phyloP scores from a whole-genome alignment of 495 filamentous ascomycete species.

The Aeminium ludgeri region DNA sequence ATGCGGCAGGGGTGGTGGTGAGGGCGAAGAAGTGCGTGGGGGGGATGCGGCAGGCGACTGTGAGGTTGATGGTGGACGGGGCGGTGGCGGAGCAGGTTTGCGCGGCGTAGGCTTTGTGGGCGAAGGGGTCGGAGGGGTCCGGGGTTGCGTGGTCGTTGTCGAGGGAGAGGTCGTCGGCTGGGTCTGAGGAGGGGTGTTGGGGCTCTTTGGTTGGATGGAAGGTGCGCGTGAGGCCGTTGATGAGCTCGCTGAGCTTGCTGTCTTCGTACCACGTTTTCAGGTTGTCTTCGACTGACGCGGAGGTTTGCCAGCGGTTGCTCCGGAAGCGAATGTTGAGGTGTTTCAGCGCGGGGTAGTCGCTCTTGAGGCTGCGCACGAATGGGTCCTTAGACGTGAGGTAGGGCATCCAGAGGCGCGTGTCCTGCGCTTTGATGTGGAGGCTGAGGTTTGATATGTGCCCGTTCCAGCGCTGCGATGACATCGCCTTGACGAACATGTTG shows the following conservation, averaged over 20 bases:
- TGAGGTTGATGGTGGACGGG: conserved; percentile 4
- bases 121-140: background rate
- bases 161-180: background rate
- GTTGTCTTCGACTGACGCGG: conserved; percentile 5
- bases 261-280: conserved; percentile 10
- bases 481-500: conserved; percentile 25
- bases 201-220: background rate
- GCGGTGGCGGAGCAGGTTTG: background rate
- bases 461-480: conserved; percentile 1
- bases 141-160: background rate
- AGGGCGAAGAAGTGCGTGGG: conserved; percentile 5
- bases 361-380: conserved; percentile 16
- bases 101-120: background rate
- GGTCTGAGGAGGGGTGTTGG: background rate
- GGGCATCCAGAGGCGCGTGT: conserved; percentile 24
- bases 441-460: conserved; percentile 17
- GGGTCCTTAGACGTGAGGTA: conserved; percentile 20
- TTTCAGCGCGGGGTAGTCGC: conserved; percentile 21
- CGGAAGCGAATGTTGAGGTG: conserved; percentile 21
- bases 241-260: conserved; percentile 11
- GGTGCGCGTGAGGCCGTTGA: conserved; percentile 7
- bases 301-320: conserved; percentile 13
- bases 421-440: conserved; percentile 21
- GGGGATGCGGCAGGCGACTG: conserved; percentile 9
- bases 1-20: background rate